phyloP scores from a whole-genome alignment of 2,329 filamentous ascomycete species.

The Pseudogymnoascus sp. region DNA sequence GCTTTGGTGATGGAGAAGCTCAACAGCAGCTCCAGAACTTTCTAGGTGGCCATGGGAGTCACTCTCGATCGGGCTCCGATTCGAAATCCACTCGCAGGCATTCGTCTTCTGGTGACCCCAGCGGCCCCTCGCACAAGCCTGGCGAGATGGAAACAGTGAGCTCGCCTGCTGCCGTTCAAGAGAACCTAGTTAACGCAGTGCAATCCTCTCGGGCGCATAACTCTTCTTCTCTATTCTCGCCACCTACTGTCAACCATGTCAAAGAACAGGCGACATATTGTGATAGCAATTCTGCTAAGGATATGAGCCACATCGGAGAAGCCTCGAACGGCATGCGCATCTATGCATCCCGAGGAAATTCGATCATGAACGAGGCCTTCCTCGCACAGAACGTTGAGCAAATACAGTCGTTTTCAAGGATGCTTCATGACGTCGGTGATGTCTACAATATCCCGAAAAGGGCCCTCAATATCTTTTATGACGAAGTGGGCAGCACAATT shows the following conservation, averaged over 20 bases:
- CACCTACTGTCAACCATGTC: constrained; percentile 61
- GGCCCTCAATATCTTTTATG: constrained; percentile 79
- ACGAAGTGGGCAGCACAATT: constrained; percentile 69
- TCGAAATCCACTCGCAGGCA: constrained; percentile 23
- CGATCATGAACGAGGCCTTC: constrained; percentile 44
- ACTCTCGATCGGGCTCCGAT: constrained; percentile 12
- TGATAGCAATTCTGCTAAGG: constrained; percentile 64
- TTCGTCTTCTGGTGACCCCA: not conserved
- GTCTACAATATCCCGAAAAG: constrained; percentile 63
- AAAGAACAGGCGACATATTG: constrained; percentile 82
- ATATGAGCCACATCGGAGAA: constrained; percentile 62
- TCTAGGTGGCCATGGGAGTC: constrained; percentile 24
- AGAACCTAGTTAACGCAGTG: constrained; percentile 70
- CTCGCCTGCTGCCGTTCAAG: constrained; percentile 51
- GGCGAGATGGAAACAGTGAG: constrained; percentile 39
- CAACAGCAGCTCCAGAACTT: constrained; percentile 39
- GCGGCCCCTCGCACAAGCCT: constrained; percentile 11
- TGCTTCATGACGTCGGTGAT: constrained; percentile 60
- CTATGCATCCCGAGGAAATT: constrained; percentile 53
- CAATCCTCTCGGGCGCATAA: constrained; percentile 69
- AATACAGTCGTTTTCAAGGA: constrained; percentile 63
- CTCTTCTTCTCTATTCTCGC: constrained; percentile 62
- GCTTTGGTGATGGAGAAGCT: constrained; percentile 47
- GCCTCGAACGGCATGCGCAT: constrained; percentile 65
- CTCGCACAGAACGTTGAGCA: constrained; percentile 49